These are phyloP conservation scores for Antarctomyces pellizariae DNA, from an alignment of 495 filamentous ascomycete species.

Conservation along the genomic window DNA sequence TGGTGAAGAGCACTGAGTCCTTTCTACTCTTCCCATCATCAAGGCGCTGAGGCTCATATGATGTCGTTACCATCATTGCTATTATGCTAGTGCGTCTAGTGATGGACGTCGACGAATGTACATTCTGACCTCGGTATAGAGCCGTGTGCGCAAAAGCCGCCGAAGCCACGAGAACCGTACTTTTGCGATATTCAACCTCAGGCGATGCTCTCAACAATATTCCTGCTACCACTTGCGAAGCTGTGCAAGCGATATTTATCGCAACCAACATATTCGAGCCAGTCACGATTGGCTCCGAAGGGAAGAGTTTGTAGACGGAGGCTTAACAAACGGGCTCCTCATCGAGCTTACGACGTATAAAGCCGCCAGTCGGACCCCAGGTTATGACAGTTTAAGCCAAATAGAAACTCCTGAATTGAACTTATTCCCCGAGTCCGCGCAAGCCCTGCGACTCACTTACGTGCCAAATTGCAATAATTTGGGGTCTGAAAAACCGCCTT, in stretches of 20 bases:
- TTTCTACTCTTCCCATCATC: no score
- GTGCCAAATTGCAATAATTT: no score
- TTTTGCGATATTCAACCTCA: conserved; percentile 4
- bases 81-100: conserved; percentile 20
- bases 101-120: conserved; percentile 18
- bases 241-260: conserved; percentile 5
- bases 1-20: no score
- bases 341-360: no score
- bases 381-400: no score
- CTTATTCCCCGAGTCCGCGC: no score
- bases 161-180: conserved; percentile 3
- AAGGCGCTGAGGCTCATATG: neutral
- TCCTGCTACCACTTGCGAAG: conserved; percentile 5
- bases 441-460: no score
- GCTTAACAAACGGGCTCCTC: no score
- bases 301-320: conserved; percentile 6
- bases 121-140: conserved; percentile 3
- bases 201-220: conserved; percentile 5
- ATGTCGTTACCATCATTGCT: conserved; percentile 16
- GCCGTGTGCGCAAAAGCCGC: conserved; percentile 4
- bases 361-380: no score
- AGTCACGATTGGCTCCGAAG: conserved; percentile 3
- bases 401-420: no score
- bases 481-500: no score
- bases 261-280: conserved; percentile 7